A percentile compares a stretch with the other conserved stretches of the same genome.
phyloP scores from a whole-genome alignment of 805 yeast genomes.

The Barnettozyma sucrosica region DNA sequence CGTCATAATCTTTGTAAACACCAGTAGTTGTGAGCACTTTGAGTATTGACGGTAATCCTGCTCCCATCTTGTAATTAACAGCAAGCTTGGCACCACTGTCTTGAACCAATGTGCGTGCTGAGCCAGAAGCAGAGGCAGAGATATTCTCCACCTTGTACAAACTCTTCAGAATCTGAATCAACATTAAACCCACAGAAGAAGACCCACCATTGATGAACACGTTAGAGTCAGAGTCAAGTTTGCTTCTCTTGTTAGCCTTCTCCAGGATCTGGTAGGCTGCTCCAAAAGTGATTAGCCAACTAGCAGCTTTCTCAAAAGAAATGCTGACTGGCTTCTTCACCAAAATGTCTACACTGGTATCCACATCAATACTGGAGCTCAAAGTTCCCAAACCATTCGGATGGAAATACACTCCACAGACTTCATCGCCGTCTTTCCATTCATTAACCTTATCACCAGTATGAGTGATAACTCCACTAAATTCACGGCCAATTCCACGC shows the following conservation, averaged over 20 bases:
- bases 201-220: constrained; percentile 73
- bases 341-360: constrained; percentile 45
- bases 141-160: constrained; percentile 43
- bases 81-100: constrained; percentile 46
- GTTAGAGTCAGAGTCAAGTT: constrained; percentile 36
- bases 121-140: constrained; percentile 52
- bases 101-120: constrained; percentile 39
- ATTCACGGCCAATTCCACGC: constrained; percentile 69
- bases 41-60: constrained; percentile 17
- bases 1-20: constrained; percentile 28
- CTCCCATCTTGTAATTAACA: constrained; percentile 41
- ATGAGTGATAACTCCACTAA: constrained; percentile 50
- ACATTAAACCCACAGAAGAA: constrained; percentile 63
- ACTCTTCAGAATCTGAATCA: constrained; percentile 52
- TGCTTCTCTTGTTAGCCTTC: constrained; percentile 18
- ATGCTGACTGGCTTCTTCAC: constrained; percentile 43
- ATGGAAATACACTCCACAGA: constrained; percentile 57
- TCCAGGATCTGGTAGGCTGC: constrained; percentile 50
- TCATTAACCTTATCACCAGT: constrained; percentile 40
- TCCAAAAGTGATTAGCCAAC: constrained; percentile 56
- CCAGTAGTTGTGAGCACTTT: constrained; percentile 23
- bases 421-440: constrained; percentile 55
- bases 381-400: constrained; percentile 50
- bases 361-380: constrained; percentile 49
- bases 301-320: constrained; percentile 50